phyloP scores from a whole-genome alignment of 2,329 filamentous ascomycete species.

The Colletotrichum euphorbiae region DNA sequence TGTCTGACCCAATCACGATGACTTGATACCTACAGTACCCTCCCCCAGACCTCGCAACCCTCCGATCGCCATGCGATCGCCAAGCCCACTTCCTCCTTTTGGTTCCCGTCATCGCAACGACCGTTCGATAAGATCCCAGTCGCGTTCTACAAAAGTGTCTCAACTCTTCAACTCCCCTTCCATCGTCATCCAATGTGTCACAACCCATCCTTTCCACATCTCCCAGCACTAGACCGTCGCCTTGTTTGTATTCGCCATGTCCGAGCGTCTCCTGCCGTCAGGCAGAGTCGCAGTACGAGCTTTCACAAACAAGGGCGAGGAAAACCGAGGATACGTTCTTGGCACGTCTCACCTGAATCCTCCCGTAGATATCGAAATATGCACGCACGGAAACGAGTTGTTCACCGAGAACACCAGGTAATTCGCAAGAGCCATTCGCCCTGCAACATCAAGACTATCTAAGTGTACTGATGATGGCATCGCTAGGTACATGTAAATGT shows the following conservation, averaged over 20 bases:
- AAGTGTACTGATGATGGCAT: constrained; percentile 39
- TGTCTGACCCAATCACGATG: neutral
- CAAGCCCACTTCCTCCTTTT: neutral
- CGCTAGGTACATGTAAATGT: constrained; percentile 40
- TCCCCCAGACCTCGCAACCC: neutral
- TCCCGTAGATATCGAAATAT: neutral
- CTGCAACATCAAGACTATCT: constrained; percentile 31
- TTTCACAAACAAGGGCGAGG: neutral
- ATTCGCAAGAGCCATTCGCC: constrained; percentile 30
- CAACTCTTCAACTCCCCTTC: constrained; percentile 8
- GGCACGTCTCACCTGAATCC: constrained; percentile 15
- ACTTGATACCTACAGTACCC: neutral
- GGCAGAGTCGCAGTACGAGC: neutral
- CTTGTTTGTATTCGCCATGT: neutral
- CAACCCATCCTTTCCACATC: neutral
- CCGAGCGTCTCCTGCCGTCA: constrained; percentile 16
- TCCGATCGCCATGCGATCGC: constrained; percentile 23
- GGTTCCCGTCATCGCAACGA: neutral
- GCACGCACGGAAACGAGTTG: neutral
- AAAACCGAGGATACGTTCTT: neutral
- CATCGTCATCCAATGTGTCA: constrained; percentile 8
- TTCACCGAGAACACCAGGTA: constrained; percentile 20
- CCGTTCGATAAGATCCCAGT: constrained; percentile 18
- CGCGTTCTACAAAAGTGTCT: constrained; percentile 28
- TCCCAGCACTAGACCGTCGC: neutral